A percentile compares a stretch with the other conserved stretches of the same genome.
Conservation (phyloP, 176 grass and related monocot species). For the Tillandsia leiboldiana region DNA sequence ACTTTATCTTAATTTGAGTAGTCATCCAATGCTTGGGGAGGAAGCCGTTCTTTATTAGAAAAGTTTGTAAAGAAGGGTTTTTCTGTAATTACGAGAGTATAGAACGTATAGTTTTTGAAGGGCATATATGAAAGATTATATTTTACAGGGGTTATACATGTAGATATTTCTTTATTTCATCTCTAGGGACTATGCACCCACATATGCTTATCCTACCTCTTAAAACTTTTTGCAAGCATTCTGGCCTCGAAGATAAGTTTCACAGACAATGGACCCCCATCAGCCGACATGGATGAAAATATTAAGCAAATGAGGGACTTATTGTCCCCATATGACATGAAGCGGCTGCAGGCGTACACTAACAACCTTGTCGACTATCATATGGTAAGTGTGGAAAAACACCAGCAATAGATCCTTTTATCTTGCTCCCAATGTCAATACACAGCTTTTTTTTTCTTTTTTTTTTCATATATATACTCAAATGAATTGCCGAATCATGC, state of each 20-base stretch:
- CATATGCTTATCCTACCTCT: slow-evolving; percentile 26
- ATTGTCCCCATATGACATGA: slow-evolving; percentile 82
- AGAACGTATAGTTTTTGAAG: too few relatives aligned
- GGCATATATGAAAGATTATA: too few relatives aligned
- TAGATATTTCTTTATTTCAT: slow-evolving; percentile 1
- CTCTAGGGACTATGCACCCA: neutral
- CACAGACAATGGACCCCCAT: slow-evolving; percentile 34
- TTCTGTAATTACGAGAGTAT: too few relatives aligned
- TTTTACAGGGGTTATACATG: too few relatives aligned
- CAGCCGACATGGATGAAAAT: slow-evolving; percentile 14
- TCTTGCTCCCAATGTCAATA: neutral
- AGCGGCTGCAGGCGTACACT: slow-evolving; percentile 82
- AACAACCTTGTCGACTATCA: slow-evolving; percentile 92
- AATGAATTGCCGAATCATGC: too few relatives aligned
- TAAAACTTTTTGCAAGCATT: slow-evolving; percentile 40
- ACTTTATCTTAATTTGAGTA: too few relatives aligned
- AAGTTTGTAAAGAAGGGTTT: too few relatives aligned
- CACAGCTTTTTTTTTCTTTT: neutral
- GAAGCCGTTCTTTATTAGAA: too few relatives aligned
- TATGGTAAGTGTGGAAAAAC: slow-evolving; percentile 49
- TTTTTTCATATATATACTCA: neutral
- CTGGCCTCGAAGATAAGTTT: slow-evolving; percentile 78
- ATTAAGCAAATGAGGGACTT: slow-evolving; percentile 36
- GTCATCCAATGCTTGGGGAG: too few relatives aligned
- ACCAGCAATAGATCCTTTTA: neutral